Evolutionary conservation across 805 yeast species (phyloP).

Genomic region (Komagataella mondaviorum): DNA sequence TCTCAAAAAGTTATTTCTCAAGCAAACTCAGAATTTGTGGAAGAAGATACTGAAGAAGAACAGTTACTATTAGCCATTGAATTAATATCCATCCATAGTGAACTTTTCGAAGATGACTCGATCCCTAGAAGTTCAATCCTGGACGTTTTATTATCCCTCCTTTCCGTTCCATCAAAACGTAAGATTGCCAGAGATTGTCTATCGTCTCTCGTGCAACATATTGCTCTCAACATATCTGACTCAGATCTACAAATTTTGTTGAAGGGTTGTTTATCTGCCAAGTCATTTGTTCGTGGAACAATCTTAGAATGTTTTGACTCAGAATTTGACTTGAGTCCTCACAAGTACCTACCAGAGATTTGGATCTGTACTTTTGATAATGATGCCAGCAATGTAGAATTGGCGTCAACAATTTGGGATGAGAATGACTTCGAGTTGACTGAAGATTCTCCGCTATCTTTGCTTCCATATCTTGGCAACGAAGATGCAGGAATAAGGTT

Average conservation of each 20-base stretch:
- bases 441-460: conserved; percentile 26
- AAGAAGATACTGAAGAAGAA: conserved; percentile 84
- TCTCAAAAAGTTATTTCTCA: conserved; percentile 31
- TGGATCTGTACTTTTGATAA: conserved; percentile 73
- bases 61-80: conserved; percentile 68
- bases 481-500: conserved; percentile 55
- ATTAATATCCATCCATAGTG: conserved; percentile 56
- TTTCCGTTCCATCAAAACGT: conserved; percentile 66
- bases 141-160: conserved; percentile 44
- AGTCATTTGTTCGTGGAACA: conserved; percentile 61
- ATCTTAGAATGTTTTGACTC: conserved; percentile 77
- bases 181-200: conserved; percentile 78
- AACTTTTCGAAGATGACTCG: conserved; percentile 46
- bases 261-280: conserved; percentile 42
- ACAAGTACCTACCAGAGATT: conserved; percentile 47
- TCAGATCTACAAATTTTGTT: conserved; percentile 49
- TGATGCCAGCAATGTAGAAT: conserved; percentile 41
- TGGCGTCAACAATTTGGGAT: conserved; percentile 77
- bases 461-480: conserved; percentile 37
- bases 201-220: conserved; percentile 60
- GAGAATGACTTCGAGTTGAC: conserved; percentile 48
- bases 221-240: conserved; percentile 45
- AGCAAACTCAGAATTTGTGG: conserved; percentile 54
- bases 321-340: conserved; percentile 51
- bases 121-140: conserved; percentile 63